A percentile compares a stretch with the other conserved stretches of the same genome.
Evolutionary conservation across 1,284 basidiomycete genomes (phyloP).

Genomic region (Ustanciosporium gigantosporum): DNA sequence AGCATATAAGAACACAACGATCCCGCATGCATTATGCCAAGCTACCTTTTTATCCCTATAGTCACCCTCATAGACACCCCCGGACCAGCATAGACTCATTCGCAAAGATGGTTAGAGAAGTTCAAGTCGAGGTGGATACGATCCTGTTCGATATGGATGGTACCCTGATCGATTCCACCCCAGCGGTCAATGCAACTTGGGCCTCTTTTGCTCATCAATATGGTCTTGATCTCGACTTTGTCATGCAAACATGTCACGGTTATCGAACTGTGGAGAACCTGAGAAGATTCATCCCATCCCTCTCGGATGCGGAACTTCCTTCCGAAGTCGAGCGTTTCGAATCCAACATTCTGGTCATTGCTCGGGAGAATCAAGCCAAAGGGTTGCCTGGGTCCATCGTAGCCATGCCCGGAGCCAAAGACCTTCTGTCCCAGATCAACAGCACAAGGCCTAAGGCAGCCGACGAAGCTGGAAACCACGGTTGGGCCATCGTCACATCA

Average conservation of each 20-base stretch:
- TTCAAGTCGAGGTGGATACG: conserved; percentile 41
- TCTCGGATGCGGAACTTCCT: conserved; percentile 42
- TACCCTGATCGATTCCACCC: conserved; percentile 59
- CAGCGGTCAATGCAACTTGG: conserved; percentile 58
- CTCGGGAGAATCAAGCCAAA: conserved; percentile 34
- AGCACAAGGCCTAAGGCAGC: conserved; percentile 6
- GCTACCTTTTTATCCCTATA: no score
- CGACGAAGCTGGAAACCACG: conserved; percentile 14
- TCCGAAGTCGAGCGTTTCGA: conserved; percentile 53
- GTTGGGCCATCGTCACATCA: conserved; percentile 61
- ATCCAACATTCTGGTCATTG: conserved; percentile 53
- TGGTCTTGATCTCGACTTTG: conserved; percentile 53
- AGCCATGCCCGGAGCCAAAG: conserved; percentile 56
- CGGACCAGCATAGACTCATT: no score
- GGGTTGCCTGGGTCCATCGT: conserved; percentile 48
- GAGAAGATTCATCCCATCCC: conserved; percentile 47
- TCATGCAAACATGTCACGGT: conserved; percentile 56
- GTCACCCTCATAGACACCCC: no score
- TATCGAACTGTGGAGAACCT: conserved; percentile 58
- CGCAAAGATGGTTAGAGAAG: conserved; percentile 34
- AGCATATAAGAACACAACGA: no score
- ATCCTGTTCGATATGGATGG: conserved; percentile 61
- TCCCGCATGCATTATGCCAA: no score
- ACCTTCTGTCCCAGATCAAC: conserved; percentile 50
- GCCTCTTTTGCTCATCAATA: conserved; percentile 49